phyloP scores from a whole-genome alignment of 495 filamentous ascomycete genomes.

The Hyaloscypha variabilis region DNA sequence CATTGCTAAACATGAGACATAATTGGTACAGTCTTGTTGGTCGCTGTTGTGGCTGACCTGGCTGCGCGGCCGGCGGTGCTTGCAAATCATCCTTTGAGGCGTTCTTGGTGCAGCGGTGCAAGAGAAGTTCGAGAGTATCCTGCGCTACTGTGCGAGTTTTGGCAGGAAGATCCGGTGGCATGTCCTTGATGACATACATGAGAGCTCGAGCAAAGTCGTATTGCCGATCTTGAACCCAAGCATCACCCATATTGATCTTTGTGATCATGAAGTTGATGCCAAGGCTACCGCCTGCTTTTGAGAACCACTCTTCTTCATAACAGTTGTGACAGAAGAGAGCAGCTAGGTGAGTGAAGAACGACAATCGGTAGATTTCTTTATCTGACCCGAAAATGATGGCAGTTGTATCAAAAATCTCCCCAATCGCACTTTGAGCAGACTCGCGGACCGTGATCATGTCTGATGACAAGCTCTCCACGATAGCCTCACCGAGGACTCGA shows the following conservation, averaged over 20 bases:
- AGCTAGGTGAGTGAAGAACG: slow-evolving; percentile 80
- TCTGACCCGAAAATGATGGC: slow-evolving; percentile 76
- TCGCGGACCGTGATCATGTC: slow-evolving; percentile 80
- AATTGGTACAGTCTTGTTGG: slow-evolving; percentile 65
- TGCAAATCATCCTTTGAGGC: slow-evolving; percentile 75
- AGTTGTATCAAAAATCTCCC: slow-evolving; percentile 76
- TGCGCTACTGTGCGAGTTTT: slow-evolving; percentile 81
- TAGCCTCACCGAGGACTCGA: slow-evolving; percentile 81
- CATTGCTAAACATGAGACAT: slow-evolving; percentile 79
- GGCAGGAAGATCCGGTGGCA: slow-evolving; percentile 87
- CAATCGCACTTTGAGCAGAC: slow-evolving; percentile 76
- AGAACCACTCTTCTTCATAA: slow-evolving; percentile 96
- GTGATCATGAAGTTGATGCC: slow-evolving; percentile 85
- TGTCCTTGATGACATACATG: slow-evolving; percentile 96
- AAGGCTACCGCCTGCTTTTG: slow-evolving; percentile 86
- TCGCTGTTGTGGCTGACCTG: slow-evolving; percentile 39
- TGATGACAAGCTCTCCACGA: slow-evolving; percentile 84
- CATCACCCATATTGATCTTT: slow-evolving; percentile 77
- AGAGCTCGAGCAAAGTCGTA: slow-evolving; percentile 83
- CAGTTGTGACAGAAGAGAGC: slow-evolving; percentile 90
- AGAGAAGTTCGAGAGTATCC: slow-evolving; percentile 75
- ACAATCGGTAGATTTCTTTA: slow-evolving; percentile 67
- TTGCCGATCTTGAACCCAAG: slow-evolving; percentile 80
- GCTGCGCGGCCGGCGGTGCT: slow-evolving; percentile 40
- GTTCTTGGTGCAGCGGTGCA: slow-evolving; percentile 73